Base-by-base conservation (phyloP, 2,329 filamentous ascomycete species). In the Colletotrichum sp. region DNA sequence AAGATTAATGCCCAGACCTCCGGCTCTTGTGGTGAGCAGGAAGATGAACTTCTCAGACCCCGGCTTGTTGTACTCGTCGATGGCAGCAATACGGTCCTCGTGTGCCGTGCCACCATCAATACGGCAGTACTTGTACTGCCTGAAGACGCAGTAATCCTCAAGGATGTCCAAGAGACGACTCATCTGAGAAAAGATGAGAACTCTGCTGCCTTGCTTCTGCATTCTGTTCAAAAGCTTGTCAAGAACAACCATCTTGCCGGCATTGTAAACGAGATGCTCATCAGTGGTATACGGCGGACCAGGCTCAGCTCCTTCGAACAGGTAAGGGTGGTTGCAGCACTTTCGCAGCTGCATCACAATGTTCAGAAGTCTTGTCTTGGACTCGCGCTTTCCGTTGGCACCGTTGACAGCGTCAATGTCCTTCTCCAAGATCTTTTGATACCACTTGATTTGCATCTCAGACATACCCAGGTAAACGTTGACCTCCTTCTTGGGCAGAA, bases 151-250 rank as follows among this genome's bases (percentile, higher is more conserved):
- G 85, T 99, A 99, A 84, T 99, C 97, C 83, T 99, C 97, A 18
- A 99, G 90, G 69, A 99, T 99, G 82, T 99, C 97, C 57, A 99
- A 88, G 52, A 98, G 90, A 90, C 97, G 95, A 82, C 96, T 98
- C 97, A 99, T 99, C 83, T 99, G 97, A 1, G 97, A 99, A 87
- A 99, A 99, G 80, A 99, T 99, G 72, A 99, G 91, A n/a, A 99
- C 96, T 79, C 97, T 92, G 82, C 96, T 99, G 57, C 96, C 97
- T 83, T 98, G 94, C 63, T 91, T 92, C 85, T 96, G 90, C 87
- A 99, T 92, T 63, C 96, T 92, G 81, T 91, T 93, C 65, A 99
- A 89, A 13, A 99, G 91, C 86, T 95, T 98, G 88, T 99, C 97
- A 21, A 99, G 90, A 83, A 99, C 96, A 36, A 96, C 92, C 97